A percentile compares a stretch with the other conserved stretches of the same genome.
Evolutionary conservation across 2,329 filamentous ascomycete species (phyloP).

Genomic region (Pseudocercospora cruenta): DNA sequence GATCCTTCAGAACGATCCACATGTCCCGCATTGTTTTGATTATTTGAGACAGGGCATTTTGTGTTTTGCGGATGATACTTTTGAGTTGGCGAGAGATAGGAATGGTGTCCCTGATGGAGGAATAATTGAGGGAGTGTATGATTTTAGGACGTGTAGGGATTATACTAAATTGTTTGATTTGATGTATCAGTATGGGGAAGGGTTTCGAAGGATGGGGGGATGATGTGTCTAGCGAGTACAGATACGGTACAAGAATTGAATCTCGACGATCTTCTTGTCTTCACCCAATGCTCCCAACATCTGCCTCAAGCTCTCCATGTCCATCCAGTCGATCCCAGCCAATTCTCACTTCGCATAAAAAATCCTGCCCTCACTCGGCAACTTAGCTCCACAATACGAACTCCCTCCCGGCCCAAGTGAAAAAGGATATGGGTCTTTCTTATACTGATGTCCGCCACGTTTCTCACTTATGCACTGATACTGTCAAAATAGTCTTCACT

Average conservation of each 20-base stretch:
- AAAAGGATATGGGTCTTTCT: not conserved
- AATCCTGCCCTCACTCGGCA: not conserved
- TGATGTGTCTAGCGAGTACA: too few species aligned
- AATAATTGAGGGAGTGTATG: not conserved
- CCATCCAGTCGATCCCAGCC: too few species aligned
- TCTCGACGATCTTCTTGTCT: not conserved
- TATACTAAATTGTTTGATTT: not conserved
- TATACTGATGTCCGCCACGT: not conserved
- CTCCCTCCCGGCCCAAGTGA: not conserved
- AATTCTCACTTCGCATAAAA: not conserved
- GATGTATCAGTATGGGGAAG: not conserved
- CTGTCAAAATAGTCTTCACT: not conserved
- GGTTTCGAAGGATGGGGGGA: not conserved
- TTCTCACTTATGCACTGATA: not conserved
- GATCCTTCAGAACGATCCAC: slow-evolving; percentile 7
- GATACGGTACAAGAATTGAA: too few species aligned
- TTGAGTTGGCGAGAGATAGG: slow-evolving; percentile 1
- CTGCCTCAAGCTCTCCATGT: too few species aligned
- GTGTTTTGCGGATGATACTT: slow-evolving; percentile 15
- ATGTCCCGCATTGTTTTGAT: slow-evolving; percentile 15
- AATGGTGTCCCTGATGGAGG: not conserved
- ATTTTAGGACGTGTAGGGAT: not conserved
- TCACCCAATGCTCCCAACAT: too few species aligned
- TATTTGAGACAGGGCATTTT: slow-evolving; percentile 9
- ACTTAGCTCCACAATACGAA: not conserved